A percentile compares a stretch with the other conserved stretches of the same genome.
Conservation (phyloP, 1,284 basidiomycete species). For the Fistulinella staudtii region DNA sequence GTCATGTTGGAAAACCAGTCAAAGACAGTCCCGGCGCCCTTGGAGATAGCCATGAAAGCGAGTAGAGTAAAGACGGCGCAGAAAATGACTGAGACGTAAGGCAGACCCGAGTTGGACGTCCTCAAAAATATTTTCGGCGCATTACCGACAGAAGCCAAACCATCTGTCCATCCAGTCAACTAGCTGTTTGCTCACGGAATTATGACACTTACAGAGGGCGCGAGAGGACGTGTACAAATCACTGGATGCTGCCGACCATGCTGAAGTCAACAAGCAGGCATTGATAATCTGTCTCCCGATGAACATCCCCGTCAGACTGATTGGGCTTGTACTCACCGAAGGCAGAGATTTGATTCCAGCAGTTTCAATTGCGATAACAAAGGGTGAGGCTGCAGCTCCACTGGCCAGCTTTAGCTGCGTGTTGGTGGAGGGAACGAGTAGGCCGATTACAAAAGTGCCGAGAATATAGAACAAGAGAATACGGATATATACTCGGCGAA, state of each 20-base stretch:
- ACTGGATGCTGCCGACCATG: constrained; percentile 83
- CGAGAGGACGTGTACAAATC: constrained; percentile 81
- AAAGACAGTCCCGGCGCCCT: constrained; percentile 67
- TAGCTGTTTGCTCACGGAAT: neutral
- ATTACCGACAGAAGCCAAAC: constrained; percentile 70
- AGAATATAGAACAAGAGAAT: constrained; percentile 64
- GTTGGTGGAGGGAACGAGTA: constrained; percentile 60
- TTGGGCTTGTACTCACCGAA: constrained; percentile 28
- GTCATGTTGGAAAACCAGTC: constrained; percentile 78
- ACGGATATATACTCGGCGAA: constrained; percentile 67
- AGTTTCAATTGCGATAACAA: constrained; percentile 62
- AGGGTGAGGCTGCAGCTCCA: constrained; percentile 60
- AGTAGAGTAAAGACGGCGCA: constrained; percentile 69
- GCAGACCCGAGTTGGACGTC: constrained; percentile 70
- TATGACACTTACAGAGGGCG: constrained; percentile 60
- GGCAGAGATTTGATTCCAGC: constrained; percentile 65
- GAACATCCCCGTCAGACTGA: constrained; percentile 24
- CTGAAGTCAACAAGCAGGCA: constrained; percentile 79
- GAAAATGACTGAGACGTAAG: constrained; percentile 66
- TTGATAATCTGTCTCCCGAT: constrained; percentile 66
- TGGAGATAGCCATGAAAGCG: constrained; percentile 67
- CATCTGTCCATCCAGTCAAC: constrained; percentile 45
- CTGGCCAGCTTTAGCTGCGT: constrained; percentile 39
- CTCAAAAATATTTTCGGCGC: constrained; percentile 73
- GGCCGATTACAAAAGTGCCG: constrained; percentile 51